Evolutionary conservation across 768 basidiomycete species (phyloP).

Genomic region (Lactarius pseudohatsudake): DNA sequence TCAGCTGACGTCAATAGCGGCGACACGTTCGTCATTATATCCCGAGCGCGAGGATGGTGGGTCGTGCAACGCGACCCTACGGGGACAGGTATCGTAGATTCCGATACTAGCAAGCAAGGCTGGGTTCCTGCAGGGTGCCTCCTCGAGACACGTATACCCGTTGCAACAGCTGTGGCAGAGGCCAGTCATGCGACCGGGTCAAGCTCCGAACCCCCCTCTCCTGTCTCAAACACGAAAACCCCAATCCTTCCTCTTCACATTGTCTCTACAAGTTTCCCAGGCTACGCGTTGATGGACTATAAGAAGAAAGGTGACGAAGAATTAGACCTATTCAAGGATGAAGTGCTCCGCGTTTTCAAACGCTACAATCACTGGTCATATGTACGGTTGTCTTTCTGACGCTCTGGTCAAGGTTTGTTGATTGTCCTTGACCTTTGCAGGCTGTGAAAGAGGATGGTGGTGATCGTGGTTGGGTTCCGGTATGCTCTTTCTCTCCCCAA

Average conservation of each 20-base stretch:
- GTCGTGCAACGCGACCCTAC: conserved; percentile 93
- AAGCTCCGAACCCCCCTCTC: conserved; percentile 37
- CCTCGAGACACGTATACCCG: conserved; percentile 89
- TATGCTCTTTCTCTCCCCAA: conserved; percentile 39
- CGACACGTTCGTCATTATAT: conserved; percentile 90
- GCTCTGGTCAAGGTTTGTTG: conserved; percentile 18
- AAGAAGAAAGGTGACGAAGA: conserved; percentile 92
- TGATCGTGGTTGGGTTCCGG: conserved; percentile 95
- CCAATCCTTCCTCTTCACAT: conserved; percentile 90
- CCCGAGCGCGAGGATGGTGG: conserved; percentile 98
- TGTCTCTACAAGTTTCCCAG: conserved; percentile 96
- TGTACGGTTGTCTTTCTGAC: conserved; percentile 43
- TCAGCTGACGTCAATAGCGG: conserved; percentile 49
- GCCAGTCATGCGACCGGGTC: conserved; percentile 62
- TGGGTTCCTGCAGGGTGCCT: conserved; percentile 99
- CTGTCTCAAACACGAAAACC: conserved; percentile 45
- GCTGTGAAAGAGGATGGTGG: conserved; percentile 93
- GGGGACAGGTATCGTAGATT: conserved; percentile 75
- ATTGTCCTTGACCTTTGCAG: conserved; percentile 41
- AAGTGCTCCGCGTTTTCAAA: conserved; percentile 90
- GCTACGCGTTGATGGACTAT: conserved; percentile 95
- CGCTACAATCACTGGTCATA: conserved; percentile 98
- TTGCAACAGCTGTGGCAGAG: conserved; percentile 82
- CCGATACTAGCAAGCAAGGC: conserved; percentile 79
- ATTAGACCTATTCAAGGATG: conserved; percentile 84